Evolutionary conservation across 2,329 filamentous ascomycete genomes (phyloP), one percentile per base, ranked within the genome.

Genomic region (Thyridium curvatum): DNA sequence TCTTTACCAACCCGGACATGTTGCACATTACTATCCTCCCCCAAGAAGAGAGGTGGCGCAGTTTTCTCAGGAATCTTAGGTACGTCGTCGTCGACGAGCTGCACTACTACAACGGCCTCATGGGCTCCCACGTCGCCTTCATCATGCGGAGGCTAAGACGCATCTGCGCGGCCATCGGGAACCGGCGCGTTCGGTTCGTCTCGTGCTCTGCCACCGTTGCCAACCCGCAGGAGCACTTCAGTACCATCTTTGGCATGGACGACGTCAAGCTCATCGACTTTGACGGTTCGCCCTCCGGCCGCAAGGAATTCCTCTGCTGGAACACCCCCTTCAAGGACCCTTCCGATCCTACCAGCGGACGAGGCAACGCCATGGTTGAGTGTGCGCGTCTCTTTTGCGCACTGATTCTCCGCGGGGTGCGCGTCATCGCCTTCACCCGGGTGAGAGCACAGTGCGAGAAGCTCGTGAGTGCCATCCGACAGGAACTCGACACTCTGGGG

Each of bases 1-100:
- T 98, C 37, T 96, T 98, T 54, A 98, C 93, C 0, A 98, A 98
- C 51, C 93, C 93, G 0, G 93, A 98, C 53, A 98, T 97, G 90
- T 72, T 98, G 29, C 93, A 98, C 50, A 79, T 96, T 28, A 94
- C 88, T 0, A 94, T 98, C 18, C 63, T 98, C 4, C 91, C 93
- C 0, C 86, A 96, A 53, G 93, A 98, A 63, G 84, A 88, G 46
- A 76, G 77, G 21, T 98, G 93, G 93, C 76, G 90, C 34, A 78
- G 76, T 0, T 97, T 95, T 49, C 60, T 98, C n/a, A 79, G 87
- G 58, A 89, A 85, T 48, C 65, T 98, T 12, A 86, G 83, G 47
- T 96, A 86, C 53, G 90, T 98, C 1, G 93, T 98, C 8, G 83
- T 89, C 10, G 83, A 89, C 51, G 93, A 98, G 56, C 65, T 98